A percentile compares a stretch with the other conserved stretches of the same genome.
Conservation (phyloP, 495 filamentous ascomycete genomes). For the Oidiodendron maius region DNA sequence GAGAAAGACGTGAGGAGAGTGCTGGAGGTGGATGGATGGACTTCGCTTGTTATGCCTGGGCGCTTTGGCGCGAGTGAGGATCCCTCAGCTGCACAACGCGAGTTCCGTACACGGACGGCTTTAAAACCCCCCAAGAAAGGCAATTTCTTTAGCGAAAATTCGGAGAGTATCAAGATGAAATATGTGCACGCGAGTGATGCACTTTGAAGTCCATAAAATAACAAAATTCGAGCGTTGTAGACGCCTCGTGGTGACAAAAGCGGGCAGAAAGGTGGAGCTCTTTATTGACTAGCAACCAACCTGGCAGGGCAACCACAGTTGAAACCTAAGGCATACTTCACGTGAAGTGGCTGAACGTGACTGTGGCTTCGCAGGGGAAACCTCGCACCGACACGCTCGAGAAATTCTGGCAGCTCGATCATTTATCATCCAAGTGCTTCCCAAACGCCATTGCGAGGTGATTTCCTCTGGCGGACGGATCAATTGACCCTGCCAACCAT, state of each 20-base stretch:
- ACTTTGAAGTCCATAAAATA: neutral
- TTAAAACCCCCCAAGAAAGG: too few relatives aligned
- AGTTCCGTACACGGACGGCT: neutral
- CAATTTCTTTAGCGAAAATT: too few relatives aligned
- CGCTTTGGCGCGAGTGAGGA: slow-evolving; percentile 17
- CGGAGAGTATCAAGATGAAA: too few relatives aligned
- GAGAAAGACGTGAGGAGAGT: slow-evolving; percentile 11
- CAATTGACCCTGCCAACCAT: slow-evolving; percentile 32
- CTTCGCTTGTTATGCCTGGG: slow-evolving; percentile 24
- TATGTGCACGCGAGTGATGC: neutral
- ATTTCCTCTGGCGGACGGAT: slow-evolving; percentile 9
- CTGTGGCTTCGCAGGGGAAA: slow-evolving; percentile 1
- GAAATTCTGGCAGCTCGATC: slow-evolving; percentile 8
- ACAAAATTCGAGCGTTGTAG: neutral
- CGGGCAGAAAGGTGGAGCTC: neutral
- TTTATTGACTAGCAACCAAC: neutral
- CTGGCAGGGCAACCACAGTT: neutral
- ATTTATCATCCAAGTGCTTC: too few relatives aligned
- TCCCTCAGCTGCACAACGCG: slow-evolving; percentile 9
- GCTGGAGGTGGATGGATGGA: slow-evolving; percentile 1
- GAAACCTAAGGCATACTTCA: neutral
- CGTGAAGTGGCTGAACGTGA: slow-evolving; percentile 1
- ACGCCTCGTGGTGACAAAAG: neutral
- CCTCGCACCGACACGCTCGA: neutral
- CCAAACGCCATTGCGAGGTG: neutral